These are phyloP conservation scores for Wickerhamomyces mucosus DNA, from an alignment of 805 yeast species.

Conservation along the genomic window DNA sequence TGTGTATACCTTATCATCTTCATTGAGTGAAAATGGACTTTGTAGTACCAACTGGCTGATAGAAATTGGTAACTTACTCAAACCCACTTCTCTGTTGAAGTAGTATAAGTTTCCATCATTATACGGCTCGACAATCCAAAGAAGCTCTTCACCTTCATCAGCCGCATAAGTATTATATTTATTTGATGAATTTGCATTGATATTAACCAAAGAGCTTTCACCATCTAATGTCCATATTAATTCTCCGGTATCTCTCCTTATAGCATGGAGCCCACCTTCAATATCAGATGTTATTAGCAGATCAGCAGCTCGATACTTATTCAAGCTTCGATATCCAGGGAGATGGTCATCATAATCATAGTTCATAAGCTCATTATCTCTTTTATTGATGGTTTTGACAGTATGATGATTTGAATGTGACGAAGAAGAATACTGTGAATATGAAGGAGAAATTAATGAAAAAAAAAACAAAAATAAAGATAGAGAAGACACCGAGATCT, in stretches of 20 bases:
- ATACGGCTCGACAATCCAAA: constrained; percentile 88
- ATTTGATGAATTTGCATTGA: constrained; percentile 15
- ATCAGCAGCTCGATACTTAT: constrained; percentile 65
- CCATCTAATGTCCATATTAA: constrained; percentile 69
- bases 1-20: constrained; percentile 73
- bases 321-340: constrained; percentile 20
- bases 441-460: too few relatives aligned
- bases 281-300: constrained; percentile 66
- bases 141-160: constrained; percentile 24
- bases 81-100: constrained; percentile 50
- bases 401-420: too few relatives aligned
- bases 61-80: constrained; percentile 74
- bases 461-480: too few relatives aligned
- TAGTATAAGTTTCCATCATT: constrained; percentile 81
- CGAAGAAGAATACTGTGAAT: too few relatives aligned
- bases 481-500: too few relatives aligned
- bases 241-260: constrained; percentile 67
- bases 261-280: constrained; percentile 81
- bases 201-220: constrained; percentile 50
- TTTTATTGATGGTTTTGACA: too few relatives aligned
- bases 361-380: too few relatives aligned
- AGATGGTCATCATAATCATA: too few relatives aligned
- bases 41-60: constrained; percentile 69
- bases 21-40: constrained; percentile 72
- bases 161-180: background rate